Percentiles rank a stretch among this genome's conserved stretches.
Evolutionary conservation across 495 filamentous ascomycete species (phyloP).

Genomic region (Penicillium desertorum): DNA sequence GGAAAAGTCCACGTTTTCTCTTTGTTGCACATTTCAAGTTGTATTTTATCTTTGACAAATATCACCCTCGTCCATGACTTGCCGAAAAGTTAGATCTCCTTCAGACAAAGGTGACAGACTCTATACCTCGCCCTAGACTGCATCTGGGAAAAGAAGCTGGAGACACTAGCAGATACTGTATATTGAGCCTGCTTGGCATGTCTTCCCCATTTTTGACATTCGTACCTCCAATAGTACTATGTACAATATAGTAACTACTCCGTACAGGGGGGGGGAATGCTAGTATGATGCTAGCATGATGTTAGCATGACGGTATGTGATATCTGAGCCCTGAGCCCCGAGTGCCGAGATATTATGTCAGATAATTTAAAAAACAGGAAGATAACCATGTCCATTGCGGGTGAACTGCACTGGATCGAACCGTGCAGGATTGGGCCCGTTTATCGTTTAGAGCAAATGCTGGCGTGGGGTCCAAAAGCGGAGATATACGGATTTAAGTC

Average conservation of each 20-base stretch:
- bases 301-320: background rate
- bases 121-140: constrained; percentile 5
- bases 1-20: background rate
- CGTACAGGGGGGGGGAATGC: background rate
- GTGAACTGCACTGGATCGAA: background rate
- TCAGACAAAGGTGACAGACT: constrained; percentile 10
- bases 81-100: constrained; percentile 4
- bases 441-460: background rate
- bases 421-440: constrained; percentile 3
- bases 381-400: background rate
- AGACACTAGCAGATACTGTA: constrained; percentile 7
- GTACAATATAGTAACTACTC: too few species aligned
- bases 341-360: background rate
- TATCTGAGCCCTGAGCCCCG: background rate
- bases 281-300: background rate
- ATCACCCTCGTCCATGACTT: background rate
- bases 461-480: constrained; percentile 16
- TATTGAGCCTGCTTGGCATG: constrained; percentile 9
- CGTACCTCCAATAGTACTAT: background rate
- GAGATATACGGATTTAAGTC: constrained; percentile 2
- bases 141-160: constrained; percentile 3
- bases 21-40: background rate
- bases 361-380: background rate
- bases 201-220: background rate
- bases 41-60: background rate